Evolutionary conservation across 768 basidiomycete genomes (phyloP), one percentile per base, ranked within the genome.

Genomic region (Lentinula lateritia): DNA sequence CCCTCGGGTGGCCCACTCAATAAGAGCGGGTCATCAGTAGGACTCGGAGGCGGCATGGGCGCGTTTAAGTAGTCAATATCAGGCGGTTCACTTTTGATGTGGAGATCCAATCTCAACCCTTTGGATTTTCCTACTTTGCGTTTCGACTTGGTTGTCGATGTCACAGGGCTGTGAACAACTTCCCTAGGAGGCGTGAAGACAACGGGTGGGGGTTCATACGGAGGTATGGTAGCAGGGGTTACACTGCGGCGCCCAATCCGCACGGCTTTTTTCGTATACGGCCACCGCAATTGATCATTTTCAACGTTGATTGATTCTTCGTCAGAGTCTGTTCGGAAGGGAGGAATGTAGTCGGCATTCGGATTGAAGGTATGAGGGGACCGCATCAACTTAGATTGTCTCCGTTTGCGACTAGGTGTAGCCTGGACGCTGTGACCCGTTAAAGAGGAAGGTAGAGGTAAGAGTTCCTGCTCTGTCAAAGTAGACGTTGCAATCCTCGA

Each of bases 151-250:
- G 75, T 0, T 74, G 78, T 68, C 75, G 71, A 73, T 55, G 68
- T 52, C 46, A 73, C 60, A 15, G 83, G 78, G 5, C 76, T 76
- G 43, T 82, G 70, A 53, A 81, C 70, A 50, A 90, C 80, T 65
- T 87, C 83, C 52, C 83, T 79, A 0, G 89, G 90, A 1, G 90
- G 88, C 0, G 87, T 88, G 66, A 89, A 89, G n/a, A 84, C 79
- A 60, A 87, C 88, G 0, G 68, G 61, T 0, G 88, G 88, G 0
- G 87, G 87, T 64, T 88, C 86, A 67, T 90, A 90, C 0, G 76
- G 75, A 0, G 83, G 82, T 45, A 80, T 76, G 8, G 34, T n/a
- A 0, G 72, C 56, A 0, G 87, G 87, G 2, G 86, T 87, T 0
- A 75, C 73, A 54, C 80, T 84, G 18, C 81, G 75, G 16, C 80